Percentiles rank a stretch among this genome's conserved stretches.
These are phyloP conservation scores for Ambrosia trifida DNA, from an alignment of 129 eudicot species.

Conservation along the genomic window DNA sequence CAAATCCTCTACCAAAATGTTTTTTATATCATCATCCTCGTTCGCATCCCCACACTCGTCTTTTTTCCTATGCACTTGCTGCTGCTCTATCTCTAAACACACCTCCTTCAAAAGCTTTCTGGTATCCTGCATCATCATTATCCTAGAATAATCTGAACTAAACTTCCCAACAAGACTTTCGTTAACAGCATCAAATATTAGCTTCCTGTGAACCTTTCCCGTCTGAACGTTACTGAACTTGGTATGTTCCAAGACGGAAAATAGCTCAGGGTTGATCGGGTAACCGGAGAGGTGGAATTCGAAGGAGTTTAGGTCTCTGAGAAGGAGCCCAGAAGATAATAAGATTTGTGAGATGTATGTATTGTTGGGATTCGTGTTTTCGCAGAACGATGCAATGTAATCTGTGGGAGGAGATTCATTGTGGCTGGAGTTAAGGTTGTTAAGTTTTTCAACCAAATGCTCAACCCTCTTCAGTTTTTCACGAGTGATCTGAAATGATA, in stretches of 20 bases:
- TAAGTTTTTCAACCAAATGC: slow-evolving; percentile 72
- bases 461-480: slow-evolving; percentile 64
- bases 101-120: slow-evolving; percentile 71
- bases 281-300: slow-evolving; percentile 75
- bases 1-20: slow-evolving; percentile 57
- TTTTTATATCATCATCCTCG: slow-evolving; percentile 50
- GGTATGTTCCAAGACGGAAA: slow-evolving; percentile 79
- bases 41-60: neutral
- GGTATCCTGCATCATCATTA: slow-evolving; percentile 43
- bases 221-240: slow-evolving; percentile 47
- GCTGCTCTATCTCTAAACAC: slow-evolving; percentile 62
- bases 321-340: slow-evolving; percentile 80
- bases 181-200: slow-evolving; percentile 71
- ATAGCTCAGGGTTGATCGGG: slow-evolving; percentile 80
- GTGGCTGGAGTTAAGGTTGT: slow-evolving; percentile 63
- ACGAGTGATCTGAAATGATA: slow-evolving; percentile 40
- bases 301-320: slow-evolving; percentile 71
- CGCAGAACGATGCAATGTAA: slow-evolving; percentile 84
- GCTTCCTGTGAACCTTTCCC: slow-evolving; percentile 64
- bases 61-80: slow-evolving; percentile 43
- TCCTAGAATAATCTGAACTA: slow-evolving; percentile 31
- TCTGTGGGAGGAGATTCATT: slow-evolving; percentile 71
- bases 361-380: slow-evolving; percentile 68
- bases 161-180: slow-evolving; percentile 66
- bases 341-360: slow-evolving; percentile 76